Conservation (phyloP, 257 asterid species). For the Solanum bulbocastanum region DNA sequence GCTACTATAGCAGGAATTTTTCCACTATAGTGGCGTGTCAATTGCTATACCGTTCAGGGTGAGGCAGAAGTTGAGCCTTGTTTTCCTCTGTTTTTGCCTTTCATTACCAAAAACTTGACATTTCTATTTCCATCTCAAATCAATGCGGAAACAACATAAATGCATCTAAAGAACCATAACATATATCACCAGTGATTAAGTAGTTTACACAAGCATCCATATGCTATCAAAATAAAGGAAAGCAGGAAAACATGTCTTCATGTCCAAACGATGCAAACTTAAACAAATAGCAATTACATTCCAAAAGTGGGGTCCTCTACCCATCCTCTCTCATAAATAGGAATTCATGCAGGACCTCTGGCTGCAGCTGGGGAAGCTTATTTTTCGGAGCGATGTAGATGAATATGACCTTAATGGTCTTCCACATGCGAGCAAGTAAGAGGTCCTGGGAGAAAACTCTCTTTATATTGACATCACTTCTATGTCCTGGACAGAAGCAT, state of each 20-base stretch:
- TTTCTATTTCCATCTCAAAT: too few relatives aligned
- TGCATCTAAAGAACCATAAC: too few relatives aligned
- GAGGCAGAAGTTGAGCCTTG: neutral
- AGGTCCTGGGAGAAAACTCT: neutral
- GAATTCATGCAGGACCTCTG: fast-evolving
- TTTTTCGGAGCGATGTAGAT: neutral
- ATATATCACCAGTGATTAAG: too few relatives aligned
- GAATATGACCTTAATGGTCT: neutral
- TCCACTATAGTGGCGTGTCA: neutral
- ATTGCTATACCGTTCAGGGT: neutral
- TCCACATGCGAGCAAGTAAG: neutral
- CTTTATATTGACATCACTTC: neutral
- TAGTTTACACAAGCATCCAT: too few relatives aligned
- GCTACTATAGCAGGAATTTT: neutral
- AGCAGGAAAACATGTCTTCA: too few relatives aligned
- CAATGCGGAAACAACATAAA: neutral
- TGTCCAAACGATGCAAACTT: too few relatives aligned
- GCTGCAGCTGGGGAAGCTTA: neutral
- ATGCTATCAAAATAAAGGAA: too few relatives aligned
- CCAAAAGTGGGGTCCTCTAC: fast-evolving
- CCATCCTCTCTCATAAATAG: neutral
- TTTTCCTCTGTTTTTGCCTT: neutral
- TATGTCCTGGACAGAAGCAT: neutral
- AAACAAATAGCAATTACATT: neutral
- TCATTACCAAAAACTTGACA: too few relatives aligned